These are phyloP conservation scores for Kalmusia sp. DNA, from an alignment of 2,329 filamentous ascomycete genomes.

Conservation along the genomic window DNA sequence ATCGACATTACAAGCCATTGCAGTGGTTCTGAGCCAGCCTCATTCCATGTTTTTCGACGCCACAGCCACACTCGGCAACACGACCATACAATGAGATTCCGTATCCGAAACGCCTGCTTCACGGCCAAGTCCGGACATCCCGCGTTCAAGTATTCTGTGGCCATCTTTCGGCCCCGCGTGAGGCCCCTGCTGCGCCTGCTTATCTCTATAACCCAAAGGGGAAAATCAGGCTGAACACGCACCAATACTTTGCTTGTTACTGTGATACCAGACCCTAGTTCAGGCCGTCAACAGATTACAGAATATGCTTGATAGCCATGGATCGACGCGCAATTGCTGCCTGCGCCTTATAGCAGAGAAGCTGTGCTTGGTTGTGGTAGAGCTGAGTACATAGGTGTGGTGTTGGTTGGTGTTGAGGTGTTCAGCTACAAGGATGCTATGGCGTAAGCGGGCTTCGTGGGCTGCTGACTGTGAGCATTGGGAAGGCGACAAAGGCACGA, in stretches of 20 bases:
- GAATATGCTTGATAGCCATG: neutral
- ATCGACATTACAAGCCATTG: too few species aligned
- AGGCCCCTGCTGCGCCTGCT: conserved; percentile 6
- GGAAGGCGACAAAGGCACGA: neutral
- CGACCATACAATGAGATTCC: neutral
- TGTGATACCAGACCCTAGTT: neutral
- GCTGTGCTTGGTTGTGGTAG: too few species aligned
- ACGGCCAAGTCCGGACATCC: neutral
- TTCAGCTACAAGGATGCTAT: conserved; percentile 5
- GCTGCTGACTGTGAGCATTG: conserved; percentile 1
- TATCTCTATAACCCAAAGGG: neutral
- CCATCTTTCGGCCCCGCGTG: neutral
- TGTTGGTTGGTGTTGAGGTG: neutral
- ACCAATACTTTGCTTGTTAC: conserved; percentile 1
- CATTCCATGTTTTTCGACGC: neutral
- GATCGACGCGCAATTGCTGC: neutral
- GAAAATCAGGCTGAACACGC: neutral
- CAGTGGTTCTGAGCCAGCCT: neutral
- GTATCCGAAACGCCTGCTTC: neutral
- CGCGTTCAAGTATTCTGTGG: neutral
- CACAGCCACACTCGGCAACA: neutral
- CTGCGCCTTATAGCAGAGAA: neutral
- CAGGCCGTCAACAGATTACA: neutral
- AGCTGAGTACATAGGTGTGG: neutral
- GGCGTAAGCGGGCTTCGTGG: conserved; percentile 2